Evolutionary conservation across 805 yeast genomes (phyloP).

Genomic region (Debaryomyces tyrocola): DNA sequence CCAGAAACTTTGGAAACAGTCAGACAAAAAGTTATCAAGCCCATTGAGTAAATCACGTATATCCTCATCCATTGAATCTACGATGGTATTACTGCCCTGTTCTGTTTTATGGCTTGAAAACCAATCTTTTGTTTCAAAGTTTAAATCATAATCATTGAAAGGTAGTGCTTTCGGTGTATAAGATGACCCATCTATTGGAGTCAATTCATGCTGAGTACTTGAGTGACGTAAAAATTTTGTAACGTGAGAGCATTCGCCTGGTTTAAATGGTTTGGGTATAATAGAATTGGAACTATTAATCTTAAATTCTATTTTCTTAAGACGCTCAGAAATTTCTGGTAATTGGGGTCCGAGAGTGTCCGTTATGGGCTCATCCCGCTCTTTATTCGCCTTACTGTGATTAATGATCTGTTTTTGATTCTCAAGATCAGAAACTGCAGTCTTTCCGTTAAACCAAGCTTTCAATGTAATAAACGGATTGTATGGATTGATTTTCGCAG

Average conservation of each 20-base stretch:
- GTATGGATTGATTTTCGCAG: neutral
- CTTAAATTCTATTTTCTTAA: conserved; percentile 9
- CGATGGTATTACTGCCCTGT: conserved; percentile 6
- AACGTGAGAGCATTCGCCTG: neutral
- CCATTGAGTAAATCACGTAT: conserved; percentile 17
- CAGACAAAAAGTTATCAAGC: conserved; percentile 16
- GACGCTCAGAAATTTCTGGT: conserved; percentile 5
- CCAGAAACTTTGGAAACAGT: conserved; percentile 14
- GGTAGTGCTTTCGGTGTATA: conserved; percentile 26
- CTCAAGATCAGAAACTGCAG: neutral
- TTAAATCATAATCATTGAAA: conserved; percentile 15
- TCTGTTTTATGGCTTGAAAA: conserved; percentile 7
- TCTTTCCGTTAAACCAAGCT: conserved; percentile 6
- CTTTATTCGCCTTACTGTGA: neutral
- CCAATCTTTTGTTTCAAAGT: conserved; percentile 11
- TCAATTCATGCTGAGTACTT: conserved; percentile 4
- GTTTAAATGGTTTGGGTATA: conserved; percentile 2
- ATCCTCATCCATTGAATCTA: conserved; percentile 17
- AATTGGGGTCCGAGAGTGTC: neutral
- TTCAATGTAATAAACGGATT: neutral
- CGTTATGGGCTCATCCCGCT: neutral
- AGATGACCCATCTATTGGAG: conserved; percentile 4
- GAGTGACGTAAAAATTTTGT: neutral
- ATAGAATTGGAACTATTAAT: conserved; percentile 18
- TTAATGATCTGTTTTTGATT: neutral